Evolutionary conservation across 441 rosid species (phyloP), one percentile per base, ranked within the genome.

Genomic region (Biscutella auriculata): DNA sequence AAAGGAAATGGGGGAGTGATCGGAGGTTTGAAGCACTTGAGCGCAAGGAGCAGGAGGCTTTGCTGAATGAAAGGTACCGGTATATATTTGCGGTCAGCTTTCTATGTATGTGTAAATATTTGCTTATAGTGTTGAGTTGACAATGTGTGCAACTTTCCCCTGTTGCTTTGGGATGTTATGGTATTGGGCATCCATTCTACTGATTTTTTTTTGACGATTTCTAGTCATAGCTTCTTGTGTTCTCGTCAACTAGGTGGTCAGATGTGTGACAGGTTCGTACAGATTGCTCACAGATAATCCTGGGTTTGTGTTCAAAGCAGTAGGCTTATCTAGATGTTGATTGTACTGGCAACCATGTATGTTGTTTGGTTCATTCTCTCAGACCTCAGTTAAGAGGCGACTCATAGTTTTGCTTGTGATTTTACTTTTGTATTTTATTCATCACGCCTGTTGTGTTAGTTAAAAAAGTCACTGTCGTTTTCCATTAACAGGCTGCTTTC

Each of bases 1-100:
- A 78, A 75, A 90, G 70, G 77, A 90, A 80, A 65, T 87, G 99
- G 99, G 97, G 92, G 53, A 70, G 57, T 30, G 95, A 94, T 80
- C 87, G 73, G 32, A 84, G 99, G 62, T 94, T 90, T 50, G 83
- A 80, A 74, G 89, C 84, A 52, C 70, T 94, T 78, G 95, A 90
- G 48, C 84, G 90, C 48, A 94, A 85, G 70, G 99, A 94, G 62
- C 77, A 83, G 58, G 99, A 88, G 66, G 67, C 78, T 67, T 77
- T 94, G 64, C 67, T 94, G 56, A 84, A 82, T 65, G 99, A 90
- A 77, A 87, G 99, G 99, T 94, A 84, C 64, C 29, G 8, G 19
- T 68, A 8, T 14, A 12, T 27, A 29, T 21, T 62, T 42, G 59
- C 35, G 9, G 14, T 34, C 55, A 42, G 44, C 13, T 19, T 34